Conservation (phyloP, 1,284 basidiomycete species). For the Schizophyllum amplum region DNA sequence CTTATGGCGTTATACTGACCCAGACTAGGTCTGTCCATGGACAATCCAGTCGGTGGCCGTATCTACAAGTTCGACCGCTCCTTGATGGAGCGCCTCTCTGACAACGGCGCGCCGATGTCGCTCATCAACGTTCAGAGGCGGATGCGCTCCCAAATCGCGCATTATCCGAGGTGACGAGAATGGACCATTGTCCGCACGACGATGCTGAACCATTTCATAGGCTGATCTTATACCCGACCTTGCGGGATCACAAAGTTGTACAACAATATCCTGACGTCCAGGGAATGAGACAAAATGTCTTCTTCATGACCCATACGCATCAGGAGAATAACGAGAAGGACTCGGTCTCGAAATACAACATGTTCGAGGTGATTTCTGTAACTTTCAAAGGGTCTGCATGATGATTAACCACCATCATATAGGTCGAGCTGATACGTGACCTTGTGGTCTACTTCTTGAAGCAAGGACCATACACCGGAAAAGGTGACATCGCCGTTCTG, state of each 20-base stretch:
- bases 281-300: conserved; percentile 50
- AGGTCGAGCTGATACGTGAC: conserved; percentile 66
- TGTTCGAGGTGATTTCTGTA: conserved; percentile 47
- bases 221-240: conserved; percentile 45
- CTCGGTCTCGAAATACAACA: conserved; percentile 54
- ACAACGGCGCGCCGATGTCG: conserved; percentile 45
- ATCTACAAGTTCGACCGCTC: conserved; percentile 55
- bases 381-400: too few relatives aligned
- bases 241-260: conserved; percentile 50
- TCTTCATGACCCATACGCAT: conserved; percentile 51
- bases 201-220: conserved; percentile 21
- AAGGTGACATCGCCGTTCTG: conserved; percentile 67
- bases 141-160: conserved; percentile 50
- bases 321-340: conserved; percentile 50
- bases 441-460: conserved; percentile 62
- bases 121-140: conserved; percentile 52
- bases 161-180: conserved; percentile 5
- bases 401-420: too few relatives aligned
- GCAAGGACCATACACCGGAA: conserved; percentile 47
- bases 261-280: conserved; percentile 40
- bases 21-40: conserved; percentile 41
- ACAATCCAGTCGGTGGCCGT: conserved; percentile 36
- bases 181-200: background rate
- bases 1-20: conserved; percentile 2
- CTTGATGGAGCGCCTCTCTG: conserved; percentile 53